Conservation (phyloP, 495 filamentous ascomycete genomes). For the Cairneyella variabilis region DNA sequence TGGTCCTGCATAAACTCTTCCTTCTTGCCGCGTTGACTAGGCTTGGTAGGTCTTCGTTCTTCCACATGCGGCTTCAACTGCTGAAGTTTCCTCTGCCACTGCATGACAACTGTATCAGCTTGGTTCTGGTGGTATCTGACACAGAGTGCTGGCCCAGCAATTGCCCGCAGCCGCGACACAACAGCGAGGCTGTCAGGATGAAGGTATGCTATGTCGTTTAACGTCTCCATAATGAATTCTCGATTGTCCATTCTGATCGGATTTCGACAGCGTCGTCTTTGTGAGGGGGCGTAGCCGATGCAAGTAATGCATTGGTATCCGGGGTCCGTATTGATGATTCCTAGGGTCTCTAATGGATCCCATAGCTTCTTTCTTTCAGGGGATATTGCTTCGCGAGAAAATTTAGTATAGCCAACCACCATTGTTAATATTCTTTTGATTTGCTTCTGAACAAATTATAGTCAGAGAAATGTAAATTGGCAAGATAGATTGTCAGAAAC, state of each 20-base stretch:
- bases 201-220: conserved; percentile 16
- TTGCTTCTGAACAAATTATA: conserved; percentile 8
- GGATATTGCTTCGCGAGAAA: neutral
- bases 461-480: conserved; percentile 3
- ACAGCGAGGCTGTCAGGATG: conserved; percentile 10
- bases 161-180: neutral
- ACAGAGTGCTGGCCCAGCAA: conserved; percentile 16
- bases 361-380: conserved; percentile 12
- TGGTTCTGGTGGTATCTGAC: conserved; percentile 16
- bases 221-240: neutral
- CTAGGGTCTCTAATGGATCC: conserved; percentile 14
- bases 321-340: conserved; percentile 14
- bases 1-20: neutral
- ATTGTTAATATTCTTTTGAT: neutral
- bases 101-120: conserved; percentile 6
- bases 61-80: neutral
- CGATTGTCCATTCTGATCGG: conserved; percentile 12
- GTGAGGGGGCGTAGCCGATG: conserved; percentile 15
- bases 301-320: conserved; percentile 11
- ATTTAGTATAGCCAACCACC: conserved; percentile 10
- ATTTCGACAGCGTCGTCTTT: conserved; percentile 16
- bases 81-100: conserved; percentile 15
- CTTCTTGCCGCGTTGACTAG: neutral
- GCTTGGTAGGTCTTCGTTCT: conserved; percentile 5
- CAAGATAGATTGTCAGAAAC: neutral